Evolutionary conservation across 495 filamentous ascomycete species (phyloP), one percentile per base, ranked within the genome.

Genomic region (Penicillium arizonense): DNA sequence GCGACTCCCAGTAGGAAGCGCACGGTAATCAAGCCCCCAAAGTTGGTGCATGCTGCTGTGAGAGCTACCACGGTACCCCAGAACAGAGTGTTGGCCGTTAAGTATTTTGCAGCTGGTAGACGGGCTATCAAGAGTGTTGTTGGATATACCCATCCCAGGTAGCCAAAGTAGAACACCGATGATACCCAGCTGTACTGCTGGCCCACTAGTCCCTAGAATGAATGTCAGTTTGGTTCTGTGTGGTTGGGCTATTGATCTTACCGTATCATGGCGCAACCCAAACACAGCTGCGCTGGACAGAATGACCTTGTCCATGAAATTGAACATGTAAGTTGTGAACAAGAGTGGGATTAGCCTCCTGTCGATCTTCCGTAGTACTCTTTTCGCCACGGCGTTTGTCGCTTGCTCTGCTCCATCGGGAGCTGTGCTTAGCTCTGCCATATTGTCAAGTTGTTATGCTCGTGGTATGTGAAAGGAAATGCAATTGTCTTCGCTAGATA

Each of bases 151-250:
- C 59, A 62, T 24, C 24, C 59, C 24, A 65, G 24, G 32, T 59
- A 87, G 4, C 85, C 84, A 55, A 86, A 79, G 58, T 86, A 84
- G 69, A 85, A 86, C 20, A 82, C 64, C n/a, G 72, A 76, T 3
- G 73, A 77, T 0, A 84, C 71, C 80, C 79, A 86, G 55, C 71
- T 81, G 49, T 85, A 85, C 47, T 85, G 74, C 4, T 75, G 67
- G 23, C 82, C 82, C 21, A 71, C 64, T 4, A 86, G 65, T 6
- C 57, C 61, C 61, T 64, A 23, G 65, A 38, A 28, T 72, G 13
- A 52, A 23, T 12, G 4, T 47, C 72, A 46, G 69, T 60, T 52
- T 59, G 42, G 14, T 3, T 10, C 20, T 44, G 0, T 18, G 39
- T 32, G 6, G 23, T 20, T 20, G 9, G 34, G 18, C 2, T 10